Evolutionary conservation across 768 basidiomycete genomes (phyloP), one percentile per base, ranked within the genome.

Genomic region (Phaeotremella fagi): DNA sequence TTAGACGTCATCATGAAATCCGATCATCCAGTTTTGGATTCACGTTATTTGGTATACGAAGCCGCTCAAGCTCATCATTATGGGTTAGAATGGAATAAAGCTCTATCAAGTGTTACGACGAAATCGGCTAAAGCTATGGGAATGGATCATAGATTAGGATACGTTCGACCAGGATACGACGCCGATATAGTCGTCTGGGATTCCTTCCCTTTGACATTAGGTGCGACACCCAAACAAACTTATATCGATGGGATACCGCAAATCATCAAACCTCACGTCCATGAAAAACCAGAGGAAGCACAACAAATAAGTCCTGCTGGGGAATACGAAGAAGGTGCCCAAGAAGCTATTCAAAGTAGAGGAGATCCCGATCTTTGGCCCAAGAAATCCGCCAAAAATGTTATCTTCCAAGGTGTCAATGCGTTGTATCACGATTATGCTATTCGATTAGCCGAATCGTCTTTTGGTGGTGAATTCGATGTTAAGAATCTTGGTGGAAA

Each of bases 221-320:
- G 86, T 20, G 86, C 87, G 20, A 83, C 87, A 0, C 88, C 88
- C 3, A 78, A 79, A 45, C 87, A 90, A 76, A 86, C 88, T 7
- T 88, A 80, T 75, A 87, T 90, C 55, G 89, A 92, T 63, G 90
- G 89, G 2, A 85, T 90, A 45, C 67, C 85, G 0, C 89, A 92
- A 63, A 61, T 78, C 48, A 60, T 68, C 26, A 43, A 59, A 1
- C 68, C 74, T 11, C 48, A 61, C 20, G 70, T 80, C 16, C 68
- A 79, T 33, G 43, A 74, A 45, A 90, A 92, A 66, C 82, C 85
- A 0, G 43, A 57, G 1, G 50, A 71, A 5, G 77, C 81, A 56
- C 87, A 90, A 61, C 57, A 75, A 6, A 73, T 75, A 0, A 86
- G 87, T 0, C 75, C 72, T 36, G 82, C 83, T 1, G 87, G 88